Percentiles rank a stretch among this genome's conserved stretches.
Evolutionary conservation across 2,329 filamentous ascomycete genomes (phyloP).

Genomic region (Tolypocladium ophioglossoides): DNA sequence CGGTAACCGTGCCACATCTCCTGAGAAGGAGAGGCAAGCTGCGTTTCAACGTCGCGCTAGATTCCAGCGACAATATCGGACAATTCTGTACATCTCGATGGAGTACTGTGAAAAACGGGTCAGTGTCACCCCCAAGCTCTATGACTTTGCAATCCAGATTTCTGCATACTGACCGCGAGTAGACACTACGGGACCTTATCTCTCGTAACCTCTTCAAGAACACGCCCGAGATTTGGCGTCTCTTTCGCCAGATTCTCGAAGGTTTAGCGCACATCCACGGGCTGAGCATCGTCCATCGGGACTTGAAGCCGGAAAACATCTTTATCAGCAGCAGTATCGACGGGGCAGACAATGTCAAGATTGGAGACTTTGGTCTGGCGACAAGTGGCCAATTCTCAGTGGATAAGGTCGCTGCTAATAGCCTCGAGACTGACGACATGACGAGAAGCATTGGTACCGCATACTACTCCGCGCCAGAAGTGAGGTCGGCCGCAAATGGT

Average conservation of each 20-base stretch:
- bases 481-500: conserved; percentile 62
- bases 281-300: conserved; percentile 86
- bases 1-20: conserved; percentile 15
- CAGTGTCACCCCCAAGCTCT: conserved; percentile 18
- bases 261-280: conserved; percentile 84
- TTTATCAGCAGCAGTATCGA: conserved; percentile 68
- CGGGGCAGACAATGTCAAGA: conserved; percentile 78
- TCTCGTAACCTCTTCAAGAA: conserved; percentile 63
- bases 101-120: conserved; percentile 91
- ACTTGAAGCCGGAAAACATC: conserved; percentile 94
- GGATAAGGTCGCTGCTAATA: conserved; percentile 37
- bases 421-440: conserved; percentile 48
- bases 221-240: conserved; percentile 71
- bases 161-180: not conserved
- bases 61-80: conserved; percentile 46
- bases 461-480: conserved; percentile 87
- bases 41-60: conserved; percentile 20
- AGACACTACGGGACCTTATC: conserved; percentile 82
- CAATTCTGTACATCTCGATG: conserved; percentile 94
- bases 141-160: not conserved
- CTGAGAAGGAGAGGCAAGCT: conserved; percentile 18
- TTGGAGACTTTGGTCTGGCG: conserved; percentile 92
- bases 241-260: conserved; percentile 86
- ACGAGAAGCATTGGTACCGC: conserved; percentile 67
- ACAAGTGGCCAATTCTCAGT: conserved; percentile 71